Percentiles rank a stretch among this genome's conserved stretches.
Conservation (phyloP, 202 grass and related monocot species). For the Setaria italica region DNA sequence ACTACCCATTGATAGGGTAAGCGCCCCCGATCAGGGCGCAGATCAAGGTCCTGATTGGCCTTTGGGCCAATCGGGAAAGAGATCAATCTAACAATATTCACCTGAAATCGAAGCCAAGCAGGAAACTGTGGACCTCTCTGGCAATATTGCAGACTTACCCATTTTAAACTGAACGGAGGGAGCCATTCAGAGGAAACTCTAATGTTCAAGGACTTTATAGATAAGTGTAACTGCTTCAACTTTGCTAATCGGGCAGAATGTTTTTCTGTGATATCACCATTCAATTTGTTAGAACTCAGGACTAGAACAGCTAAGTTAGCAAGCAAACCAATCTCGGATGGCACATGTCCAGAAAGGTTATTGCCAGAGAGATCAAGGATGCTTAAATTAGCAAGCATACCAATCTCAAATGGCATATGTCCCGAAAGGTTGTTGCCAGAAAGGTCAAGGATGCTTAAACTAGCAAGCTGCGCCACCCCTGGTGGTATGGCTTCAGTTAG, state of each 20-base stretch:
- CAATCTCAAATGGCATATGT: conserved; percentile 18
- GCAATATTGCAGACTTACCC: neutral
- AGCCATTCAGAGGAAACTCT: neutral
- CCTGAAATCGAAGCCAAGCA: conserved; percentile 45
- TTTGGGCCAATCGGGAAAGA: too few species aligned
- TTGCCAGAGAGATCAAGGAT: conserved; percentile 29
- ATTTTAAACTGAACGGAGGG: neutral
- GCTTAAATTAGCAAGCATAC: conserved; percentile 29
- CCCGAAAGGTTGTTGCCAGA: conserved; percentile 3
- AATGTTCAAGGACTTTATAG: neutral
- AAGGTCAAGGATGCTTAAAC: conserved; percentile 21
- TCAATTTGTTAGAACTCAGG: neutral
- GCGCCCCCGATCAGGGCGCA: too few species aligned
- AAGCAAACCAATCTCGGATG: conserved; percentile 33
- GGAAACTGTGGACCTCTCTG: conserved; percentile 48
- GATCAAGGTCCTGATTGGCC: too few species aligned
- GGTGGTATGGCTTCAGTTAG: conserved; percentile 6
- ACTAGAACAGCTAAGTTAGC: conserved; percentile 18
- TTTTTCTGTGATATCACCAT: conserved; percentile 29
- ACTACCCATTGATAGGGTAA: too few species aligned
- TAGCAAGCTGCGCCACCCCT: neutral
- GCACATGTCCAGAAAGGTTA: neutral
- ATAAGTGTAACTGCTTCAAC: neutral
- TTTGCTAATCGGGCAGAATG: conserved; percentile 17
- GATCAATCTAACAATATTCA: too few species aligned